Conservation (phyloP, 2,329 filamentous ascomycete genomes). For the Taxawa tesnikishii region DNA sequence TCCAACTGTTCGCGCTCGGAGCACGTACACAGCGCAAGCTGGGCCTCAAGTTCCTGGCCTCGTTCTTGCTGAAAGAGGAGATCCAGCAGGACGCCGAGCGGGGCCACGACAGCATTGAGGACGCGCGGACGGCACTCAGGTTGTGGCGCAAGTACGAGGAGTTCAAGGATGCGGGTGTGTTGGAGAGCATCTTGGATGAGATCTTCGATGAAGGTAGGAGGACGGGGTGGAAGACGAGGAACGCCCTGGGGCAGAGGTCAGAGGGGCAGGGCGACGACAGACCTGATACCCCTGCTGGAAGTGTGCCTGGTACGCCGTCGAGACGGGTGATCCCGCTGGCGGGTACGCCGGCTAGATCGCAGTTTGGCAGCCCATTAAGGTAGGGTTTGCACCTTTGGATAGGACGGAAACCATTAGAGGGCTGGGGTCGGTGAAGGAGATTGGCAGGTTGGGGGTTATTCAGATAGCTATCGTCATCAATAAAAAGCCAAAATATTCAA, state of each 20-base stretch:
- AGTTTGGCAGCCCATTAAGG: constrained; percentile 22
- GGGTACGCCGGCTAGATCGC: constrained; percentile 13
- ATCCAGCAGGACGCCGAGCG: constrained; percentile 69
- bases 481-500: too few relatives aligned
- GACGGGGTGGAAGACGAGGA: constrained; percentile 31
- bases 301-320: constrained; percentile 20
- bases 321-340: constrained; percentile 9
- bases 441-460: too few relatives aligned
- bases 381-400: too few relatives aligned
- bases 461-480: too few relatives aligned
- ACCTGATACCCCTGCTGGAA: constrained; percentile 14
- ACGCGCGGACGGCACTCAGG: constrained; percentile 80
- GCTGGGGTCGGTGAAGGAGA: too few relatives aligned
- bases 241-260: constrained; percentile 8
- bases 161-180: constrained; percentile 72
- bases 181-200: constrained; percentile 74
- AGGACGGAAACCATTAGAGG: too few relatives aligned
- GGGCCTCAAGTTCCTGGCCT: constrained; percentile 81
- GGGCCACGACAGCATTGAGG: constrained; percentile 83
- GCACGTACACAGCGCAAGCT: constrained; percentile 66
- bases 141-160: constrained; percentile 85
- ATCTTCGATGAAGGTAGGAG: constrained; percentile 59
- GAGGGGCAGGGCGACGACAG: constrained; percentile 10
- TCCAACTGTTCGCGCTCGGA: constrained; percentile 77
- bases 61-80: constrained; percentile 81